Evolutionary conservation across 345 rosid genomes (phyloP).

Genomic region (Populus alba): DNA sequence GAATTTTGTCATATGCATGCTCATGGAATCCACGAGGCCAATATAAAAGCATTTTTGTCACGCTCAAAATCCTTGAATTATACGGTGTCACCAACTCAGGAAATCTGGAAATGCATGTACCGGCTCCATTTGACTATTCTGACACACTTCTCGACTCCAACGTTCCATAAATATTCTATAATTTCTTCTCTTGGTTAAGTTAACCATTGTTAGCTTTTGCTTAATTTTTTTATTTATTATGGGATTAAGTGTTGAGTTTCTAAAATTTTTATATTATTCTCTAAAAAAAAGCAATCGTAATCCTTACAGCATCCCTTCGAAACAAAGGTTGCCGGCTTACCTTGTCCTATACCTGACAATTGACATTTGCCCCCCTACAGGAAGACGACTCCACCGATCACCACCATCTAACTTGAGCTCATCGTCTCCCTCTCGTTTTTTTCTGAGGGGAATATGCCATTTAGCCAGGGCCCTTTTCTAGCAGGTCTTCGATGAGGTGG

Average conservation of each 20-base stretch:
- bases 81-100: constrained; percentile 10
- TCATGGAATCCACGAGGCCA: constrained; percentile 13
- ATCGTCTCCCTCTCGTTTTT: too few species aligned
- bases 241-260: background rate
- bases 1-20: background rate
- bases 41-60: background rate
- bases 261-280: too few species aligned
- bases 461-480: too few species aligned
- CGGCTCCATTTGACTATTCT: constrained; percentile 21
- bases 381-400: too few species aligned
- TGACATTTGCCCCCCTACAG: too few species aligned
- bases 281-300: too few species aligned
- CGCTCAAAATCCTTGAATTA: background rate
- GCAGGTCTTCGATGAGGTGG: too few species aligned
- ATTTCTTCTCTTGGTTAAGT: background rate
- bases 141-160: background rate
- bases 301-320: too few species aligned
- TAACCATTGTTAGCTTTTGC: background rate
- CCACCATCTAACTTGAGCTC: too few species aligned
- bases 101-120: constrained; percentile 11
- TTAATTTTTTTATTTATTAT: background rate
- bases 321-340: too few species aligned
- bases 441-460: too few species aligned
- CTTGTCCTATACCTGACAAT: too few species aligned
- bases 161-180: background rate